phyloP scores from a whole-genome alignment of 768 basidiomycete species.

The Mycena indigotica region DNA sequence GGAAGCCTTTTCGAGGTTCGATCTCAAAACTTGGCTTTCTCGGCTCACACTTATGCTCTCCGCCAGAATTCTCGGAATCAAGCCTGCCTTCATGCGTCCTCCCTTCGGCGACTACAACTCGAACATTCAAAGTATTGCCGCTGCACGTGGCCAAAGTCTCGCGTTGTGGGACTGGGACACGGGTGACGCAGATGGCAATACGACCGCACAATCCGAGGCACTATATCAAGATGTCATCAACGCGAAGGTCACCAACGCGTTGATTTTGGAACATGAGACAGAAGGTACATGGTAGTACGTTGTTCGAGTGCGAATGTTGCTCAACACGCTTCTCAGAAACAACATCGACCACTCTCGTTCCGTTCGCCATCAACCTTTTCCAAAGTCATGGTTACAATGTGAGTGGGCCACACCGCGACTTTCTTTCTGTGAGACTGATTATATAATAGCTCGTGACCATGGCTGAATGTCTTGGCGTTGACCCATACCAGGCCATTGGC shows the following conservation, averaged over 20 bases:
- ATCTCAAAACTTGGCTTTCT: not conserved
- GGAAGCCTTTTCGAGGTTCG: not conserved
- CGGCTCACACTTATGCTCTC: conserved; percentile 34
- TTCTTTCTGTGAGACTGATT: not conserved
- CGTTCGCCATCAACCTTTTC: conserved; percentile 4
- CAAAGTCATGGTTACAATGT: conserved; percentile 29
- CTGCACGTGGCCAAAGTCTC: conserved; percentile 32
- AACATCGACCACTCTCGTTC: conserved; percentile 7
- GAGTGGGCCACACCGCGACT: not conserved
- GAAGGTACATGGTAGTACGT: conserved; percentile 19
- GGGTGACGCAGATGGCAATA: conserved; percentile 32
- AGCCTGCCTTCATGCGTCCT: conserved; percentile 42
- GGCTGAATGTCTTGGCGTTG: conserved; percentile 40
- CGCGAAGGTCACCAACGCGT: conserved; percentile 30
- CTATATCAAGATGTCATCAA: conserved; percentile 26
- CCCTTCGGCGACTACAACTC: conserved; percentile 47
- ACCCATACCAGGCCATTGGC: conserved; percentile 35
- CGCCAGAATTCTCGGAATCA: conserved; percentile 37
- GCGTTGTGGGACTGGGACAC: conserved; percentile 44
- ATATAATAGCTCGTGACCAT: conserved; percentile 37
- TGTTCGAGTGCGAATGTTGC: not conserved
- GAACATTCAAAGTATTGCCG: conserved; percentile 36
- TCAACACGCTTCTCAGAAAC: not conserved
- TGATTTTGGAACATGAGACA: conserved; percentile 40
- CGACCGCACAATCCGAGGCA: conserved; percentile 24